Evolutionary conservation across 768 basidiomycete genomes (phyloP).

Genomic region (Leucosporidium scottii): DNA sequence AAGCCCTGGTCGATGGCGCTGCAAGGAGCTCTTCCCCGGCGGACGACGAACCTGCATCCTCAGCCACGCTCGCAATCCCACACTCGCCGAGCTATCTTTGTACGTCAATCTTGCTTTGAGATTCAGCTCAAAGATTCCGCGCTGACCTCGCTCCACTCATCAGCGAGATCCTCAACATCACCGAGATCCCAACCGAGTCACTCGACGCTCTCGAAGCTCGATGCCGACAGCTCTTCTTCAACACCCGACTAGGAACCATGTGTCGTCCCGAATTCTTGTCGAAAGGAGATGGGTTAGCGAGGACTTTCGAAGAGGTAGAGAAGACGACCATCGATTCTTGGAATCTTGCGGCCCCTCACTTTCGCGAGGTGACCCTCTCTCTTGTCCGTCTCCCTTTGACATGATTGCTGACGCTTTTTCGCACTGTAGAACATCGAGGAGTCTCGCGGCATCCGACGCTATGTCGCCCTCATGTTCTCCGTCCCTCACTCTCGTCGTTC

Average conservation of each 20-base stretch:
- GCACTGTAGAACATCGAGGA: background rate
- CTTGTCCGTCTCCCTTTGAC: background rate
- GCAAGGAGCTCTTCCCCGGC: slow-evolving; percentile 8
- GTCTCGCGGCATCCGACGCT: background rate
- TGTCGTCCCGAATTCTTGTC: slow-evolving; percentile 11
- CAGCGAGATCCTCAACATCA: slow-evolving; percentile 1
- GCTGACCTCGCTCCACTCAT: too few species aligned
- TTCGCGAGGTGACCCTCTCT: background rate
- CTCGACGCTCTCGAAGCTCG: slow-evolving; percentile 1
- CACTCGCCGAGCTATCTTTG: slow-evolving; percentile 8
- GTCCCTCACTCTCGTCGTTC: slow-evolving; percentile 2
- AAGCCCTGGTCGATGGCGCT: slow-evolving; percentile 12
- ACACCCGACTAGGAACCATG: slow-evolving; percentile 10
- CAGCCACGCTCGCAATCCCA: slow-evolving; percentile 15
- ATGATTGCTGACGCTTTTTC: background rate
- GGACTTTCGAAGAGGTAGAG: slow-evolving; percentile 5
- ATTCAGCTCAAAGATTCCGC: too few species aligned
- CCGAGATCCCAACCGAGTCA: background rate
- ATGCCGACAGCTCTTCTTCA: slow-evolving; percentile 17
- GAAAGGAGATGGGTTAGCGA: slow-evolving; percentile 7
- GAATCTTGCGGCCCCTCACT: background rate
- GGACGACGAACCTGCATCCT: slow-evolving; percentile 12
- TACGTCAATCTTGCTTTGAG: too few species aligned
- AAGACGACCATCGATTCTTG: slow-evolving; percentile 11
- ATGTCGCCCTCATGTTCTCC: slow-evolving; percentile 5